Base-by-base conservation (phyloP, 148 eudicot genomes). In the Diospyros lotus region DNA sequence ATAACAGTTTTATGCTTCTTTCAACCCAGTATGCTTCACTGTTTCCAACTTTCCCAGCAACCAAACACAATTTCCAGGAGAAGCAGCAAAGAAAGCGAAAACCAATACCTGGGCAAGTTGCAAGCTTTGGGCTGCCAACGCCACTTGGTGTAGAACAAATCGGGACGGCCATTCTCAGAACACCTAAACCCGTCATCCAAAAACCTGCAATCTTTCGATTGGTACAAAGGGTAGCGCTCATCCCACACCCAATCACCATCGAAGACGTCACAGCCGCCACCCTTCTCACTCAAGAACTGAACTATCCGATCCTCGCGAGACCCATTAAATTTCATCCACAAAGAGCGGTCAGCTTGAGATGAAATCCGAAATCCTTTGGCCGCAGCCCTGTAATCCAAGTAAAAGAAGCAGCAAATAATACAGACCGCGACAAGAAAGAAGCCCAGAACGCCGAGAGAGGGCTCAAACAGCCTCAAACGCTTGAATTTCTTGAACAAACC, bases 171-270 rank as follows among this genome's bases (percentile, higher is more conserved):
- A 86, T 95, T 92, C 66, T 92, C 90, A 50, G 83, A 76, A 72
- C 98, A 95, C 74, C 90, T 87, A 74, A 95, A 95, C 3, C 96
- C 98, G 0, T 82, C 85, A 86, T 95, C 98, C 74, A 89, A 38
- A 71, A 95, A 90, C 45, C 68, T 72, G 69, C 98, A 95, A 79
- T 92, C 87, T 72, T 63, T 89, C 2, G 97, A 87, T 58, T 87
- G 81, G 80, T 95, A 95, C 77, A 92, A 71, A 13, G 97, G 98
- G 76, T 92, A 87, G 4, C 58, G 85, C 45, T 95, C 93, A 83
- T 95, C 98, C 96, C 96, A 92, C 28, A 92, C 87, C 98, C 98
- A 95, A 72, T 90, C 90, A 66, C 98, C 98, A 44, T 85, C 88
- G 77, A 86, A 95, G 72, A 87, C 79, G 73, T 95, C 93, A 88